Percentiles rank a stretch among this genome's conserved stretches.
Conservation (phyloP, 2,329 filamentous ascomycete genomes). For the Fusarium tanahbumbuense region DNA sequence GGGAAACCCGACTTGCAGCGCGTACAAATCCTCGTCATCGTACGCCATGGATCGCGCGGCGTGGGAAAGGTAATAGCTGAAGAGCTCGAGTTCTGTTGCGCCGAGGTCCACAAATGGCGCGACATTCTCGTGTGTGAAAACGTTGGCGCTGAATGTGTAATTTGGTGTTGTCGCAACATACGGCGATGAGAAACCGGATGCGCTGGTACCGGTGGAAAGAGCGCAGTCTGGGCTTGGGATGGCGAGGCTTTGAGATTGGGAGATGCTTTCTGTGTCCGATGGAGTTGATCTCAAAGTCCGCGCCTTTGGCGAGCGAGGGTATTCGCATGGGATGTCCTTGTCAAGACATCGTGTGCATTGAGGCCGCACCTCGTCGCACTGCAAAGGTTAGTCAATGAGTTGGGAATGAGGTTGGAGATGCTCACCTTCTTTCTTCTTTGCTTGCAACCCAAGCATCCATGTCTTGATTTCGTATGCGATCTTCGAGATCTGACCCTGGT, state of each 20-base stretch:
- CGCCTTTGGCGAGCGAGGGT: conserved; percentile 2
- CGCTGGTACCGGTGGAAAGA: not conserved
- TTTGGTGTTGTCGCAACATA: conserved; percentile 8
- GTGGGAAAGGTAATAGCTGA: conserved; percentile 57
- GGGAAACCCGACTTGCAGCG: conserved; percentile 56
- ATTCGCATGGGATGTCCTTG: conserved; percentile 27
- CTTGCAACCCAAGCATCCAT: conserved; percentile 41
- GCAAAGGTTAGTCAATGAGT: not conserved
- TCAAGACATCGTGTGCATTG: conserved; percentile 33
- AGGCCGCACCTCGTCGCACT: conserved; percentile 38
- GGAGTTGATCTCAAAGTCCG: not conserved
- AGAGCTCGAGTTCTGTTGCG: conserved; percentile 51
- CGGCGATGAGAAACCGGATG: conserved; percentile 10
- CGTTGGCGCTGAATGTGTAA: not conserved
- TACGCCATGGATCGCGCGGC: conserved; percentile 53
- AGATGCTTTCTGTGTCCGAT: not conserved
- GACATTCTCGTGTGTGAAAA: not conserved
- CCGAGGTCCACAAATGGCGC: conserved; percentile 18
- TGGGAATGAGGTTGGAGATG: fast-evolving
- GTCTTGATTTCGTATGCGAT: conserved; percentile 41
- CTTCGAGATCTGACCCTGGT: conserved; percentile 20
- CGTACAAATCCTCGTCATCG: conserved; percentile 54
- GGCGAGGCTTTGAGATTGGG: not conserved
- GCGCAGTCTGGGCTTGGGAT: not conserved
- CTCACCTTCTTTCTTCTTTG: conserved; percentile 40